Evolutionary conservation across 495 filamentous ascomycete genomes (phyloP), one percentile per base, ranked within the genome.

Genomic region (Penicillium flavigenum): DNA sequence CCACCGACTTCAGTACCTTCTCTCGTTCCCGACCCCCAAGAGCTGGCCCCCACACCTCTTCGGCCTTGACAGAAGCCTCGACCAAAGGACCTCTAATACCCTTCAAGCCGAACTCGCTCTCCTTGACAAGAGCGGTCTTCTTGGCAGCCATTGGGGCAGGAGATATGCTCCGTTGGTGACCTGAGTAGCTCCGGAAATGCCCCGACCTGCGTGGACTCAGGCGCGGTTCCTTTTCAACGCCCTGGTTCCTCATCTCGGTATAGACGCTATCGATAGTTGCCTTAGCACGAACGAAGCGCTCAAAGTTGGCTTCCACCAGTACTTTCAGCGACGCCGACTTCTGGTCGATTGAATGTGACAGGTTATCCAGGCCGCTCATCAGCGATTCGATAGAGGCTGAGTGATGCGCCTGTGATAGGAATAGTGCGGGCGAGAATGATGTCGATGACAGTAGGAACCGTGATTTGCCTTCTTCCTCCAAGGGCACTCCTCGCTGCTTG

Each of bases 251-350:
- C 94, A 98, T 98, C 72, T 98, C 95, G 36, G 83, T 92, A 72
- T 98, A 98, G 38, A 98, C 94, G 76, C 92, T 92, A 73, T 98
- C 94, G 59, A 98, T 98, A 7, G 92, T 97, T 4, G 91, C 88
- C 69, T 98, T 98, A 7, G 95, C 94, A 11, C 88, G 85, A 32
- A 98, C 93, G 72, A 98, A 98, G 32, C 92, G 87, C 73, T 98
- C 95, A 65, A 98, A 98, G 65, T 98, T 98, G 29, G 88, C 90
- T 71, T 98, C 94, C 24, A 98, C 94, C 4, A 98, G 81, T 2
- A 95, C 88, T 69, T 98, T 98, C 36, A 98, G 75, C 5, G 91
- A 95, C 0, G 92, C 94, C 1, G 92, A 96, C 66, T 98, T 98
- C 68, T 98, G 90, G 63, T 98, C 94, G 62, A 98, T 98, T 0